Evolutionary conservation across 2,329 filamentous ascomycete genomes (phyloP).

Genomic region (Teratosphaeriaceae sp.): DNA sequence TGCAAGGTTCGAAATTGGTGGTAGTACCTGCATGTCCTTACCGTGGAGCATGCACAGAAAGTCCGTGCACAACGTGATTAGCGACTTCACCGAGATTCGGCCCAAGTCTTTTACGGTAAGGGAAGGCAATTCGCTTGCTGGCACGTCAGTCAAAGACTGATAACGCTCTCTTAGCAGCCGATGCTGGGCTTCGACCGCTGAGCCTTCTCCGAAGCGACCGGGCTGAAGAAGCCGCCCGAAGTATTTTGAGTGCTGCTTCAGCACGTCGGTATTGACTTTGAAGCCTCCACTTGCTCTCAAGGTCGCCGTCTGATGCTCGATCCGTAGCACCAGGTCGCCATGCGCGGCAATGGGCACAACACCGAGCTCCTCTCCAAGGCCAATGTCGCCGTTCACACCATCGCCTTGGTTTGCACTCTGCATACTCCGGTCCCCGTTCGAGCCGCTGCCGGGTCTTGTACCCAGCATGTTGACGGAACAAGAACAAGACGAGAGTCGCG

Average conservation of each 20-base stretch:
- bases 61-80: constrained; percentile 51
- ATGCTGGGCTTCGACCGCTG: constrained; percentile 47
- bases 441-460: background rate
- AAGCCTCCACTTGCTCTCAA: constrained; percentile 46
- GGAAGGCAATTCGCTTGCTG: constrained; percentile 51
- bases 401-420: too few species aligned
- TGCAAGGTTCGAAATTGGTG: constrained; percentile 54
- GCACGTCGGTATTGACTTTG: constrained; percentile 51
- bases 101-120: constrained; percentile 62
- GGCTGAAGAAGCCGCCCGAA: constrained; percentile 62
- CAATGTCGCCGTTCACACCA: background rate
- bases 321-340: constrained; percentile 61
- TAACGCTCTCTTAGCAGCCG: constrained; percentile 43
- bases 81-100: constrained; percentile 56
- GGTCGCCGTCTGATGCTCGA: constrained; percentile 56
- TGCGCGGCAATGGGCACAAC: constrained; percentile 47
- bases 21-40: constrained; percentile 36
- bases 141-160: constrained; percentile 37
- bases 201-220: constrained; percentile 57
- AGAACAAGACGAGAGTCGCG: too few species aligned
- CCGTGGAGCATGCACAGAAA: constrained; percentile 62
- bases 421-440: background rate
- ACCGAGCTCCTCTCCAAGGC: background rate
- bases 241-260: constrained; percentile 60
- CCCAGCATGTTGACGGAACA: background rate